Base-by-base conservation (phyloP, 495 filamentous ascomycete genomes). In the Xylaria bambusicola region DNA sequence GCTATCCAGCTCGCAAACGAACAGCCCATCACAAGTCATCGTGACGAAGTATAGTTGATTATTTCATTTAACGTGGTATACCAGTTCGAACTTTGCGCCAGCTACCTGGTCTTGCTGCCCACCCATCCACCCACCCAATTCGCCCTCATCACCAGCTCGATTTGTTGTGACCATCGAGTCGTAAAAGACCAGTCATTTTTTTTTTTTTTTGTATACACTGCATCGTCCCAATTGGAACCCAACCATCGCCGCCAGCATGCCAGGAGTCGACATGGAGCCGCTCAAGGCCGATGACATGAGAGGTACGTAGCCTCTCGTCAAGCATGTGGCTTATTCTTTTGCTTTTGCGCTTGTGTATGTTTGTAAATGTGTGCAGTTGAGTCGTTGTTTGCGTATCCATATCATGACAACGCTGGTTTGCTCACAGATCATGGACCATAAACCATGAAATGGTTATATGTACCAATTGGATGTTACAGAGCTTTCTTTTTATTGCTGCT, bases 231-330 rank as follows among this genome's bases (percentile, higher is more conserved):
- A 9, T 38, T 7, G 36, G 38, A 12, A 13, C 45, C 20, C 21
- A 29, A 47, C 45, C 20, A 15, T 24, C 24, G 6, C 3, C 8
- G 13, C 27, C 50, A 53, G 23, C 33, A 79, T 79, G 75, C 75
- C 74, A 52, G 77, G 77, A 62, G 47, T 77, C 35, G 75, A 80
- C 24, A 73, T 76, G 70, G 69, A 64, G 65, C 72, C 73, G 55
- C 76, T 79, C 44, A 68, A 70, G 66, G 77, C 78, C 36, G 78
- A 79, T 61, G 75, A 80, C 61, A 76, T 75, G 66, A 73, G 78
- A 79, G 74, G 78, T 80, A 74, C 29, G 62, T 63, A 57, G 53
- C 41, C 10, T 17, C 20, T 26, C 10, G 6, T 58, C 29, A 38
- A 24, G 38, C 33, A 17, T 48, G 35, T 24, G 44, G 27, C 24